Conservation (phyloP, 345 rosid genomes). For the Eucalyptus paniculata region DNA sequence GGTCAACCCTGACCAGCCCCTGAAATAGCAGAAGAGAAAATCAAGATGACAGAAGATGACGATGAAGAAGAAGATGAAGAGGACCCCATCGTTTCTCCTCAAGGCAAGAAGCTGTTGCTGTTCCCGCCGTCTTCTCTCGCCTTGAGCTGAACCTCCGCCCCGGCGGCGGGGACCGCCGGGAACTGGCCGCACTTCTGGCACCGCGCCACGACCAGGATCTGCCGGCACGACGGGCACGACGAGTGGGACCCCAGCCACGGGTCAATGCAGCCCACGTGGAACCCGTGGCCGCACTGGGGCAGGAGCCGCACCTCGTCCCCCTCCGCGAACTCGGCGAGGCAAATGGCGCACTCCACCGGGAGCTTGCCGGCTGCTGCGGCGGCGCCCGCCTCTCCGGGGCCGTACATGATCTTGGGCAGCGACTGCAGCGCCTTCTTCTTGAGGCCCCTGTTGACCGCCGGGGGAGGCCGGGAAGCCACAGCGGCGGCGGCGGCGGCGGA, state of each 20-base stretch:
- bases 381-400: not conserved
- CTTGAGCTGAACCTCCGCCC: not conserved
- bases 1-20: not conserved
- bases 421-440: constrained; percentile 56
- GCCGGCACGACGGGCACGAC: constrained; percentile 39
- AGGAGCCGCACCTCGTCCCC: constrained; percentile 25
- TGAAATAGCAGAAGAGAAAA: not conserved
- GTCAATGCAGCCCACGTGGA: constrained; percentile 32
- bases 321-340: constrained; percentile 16
- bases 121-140: not conserved
- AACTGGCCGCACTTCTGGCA: constrained; percentile 23
- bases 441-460: constrained; percentile 34
- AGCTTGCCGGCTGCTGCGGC: not conserved
- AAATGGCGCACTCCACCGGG: constrained; percentile 24
- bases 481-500: not conserved
- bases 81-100: not conserved
- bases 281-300: constrained; percentile 30
- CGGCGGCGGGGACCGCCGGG: not conserved
- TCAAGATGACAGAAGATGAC: not conserved
- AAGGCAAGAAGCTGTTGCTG: constrained; percentile 14
- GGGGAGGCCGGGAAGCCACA: not conserved
- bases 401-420: constrained; percentile 53
- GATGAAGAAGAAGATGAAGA: not conserved
- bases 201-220: constrained; percentile 10
- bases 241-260: constrained; percentile 28